phyloP scores from a whole-genome alignment of 164 flowering plant species.

The Litsea cubeba region DNA sequence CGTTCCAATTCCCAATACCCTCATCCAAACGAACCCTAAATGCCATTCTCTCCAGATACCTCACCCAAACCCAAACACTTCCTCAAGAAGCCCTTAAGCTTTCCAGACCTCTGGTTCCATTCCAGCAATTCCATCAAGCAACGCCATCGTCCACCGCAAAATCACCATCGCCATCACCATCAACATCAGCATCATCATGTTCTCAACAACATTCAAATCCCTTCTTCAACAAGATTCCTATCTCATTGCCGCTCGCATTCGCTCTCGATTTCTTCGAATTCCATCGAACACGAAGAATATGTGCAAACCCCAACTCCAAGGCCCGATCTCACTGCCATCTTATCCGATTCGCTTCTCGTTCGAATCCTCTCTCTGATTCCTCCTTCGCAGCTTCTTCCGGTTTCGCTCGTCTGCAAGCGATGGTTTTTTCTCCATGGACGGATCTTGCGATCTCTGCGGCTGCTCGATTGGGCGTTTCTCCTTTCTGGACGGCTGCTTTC shows the following conservation, averaged over 20 bases:
- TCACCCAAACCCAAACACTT: not conserved
- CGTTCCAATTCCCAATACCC: too few species aligned
- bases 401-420: conserved; percentile 72
- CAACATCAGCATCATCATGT: not conserved
- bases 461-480: conserved; percentile 70
- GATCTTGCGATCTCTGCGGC: conserved; percentile 47
- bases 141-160: conserved; percentile 21
- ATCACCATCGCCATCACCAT: conserved; percentile 6
- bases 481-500: conserved; percentile 52
- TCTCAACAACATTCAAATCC: not conserved
- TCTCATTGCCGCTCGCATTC: not conserved
- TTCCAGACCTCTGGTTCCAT: conserved; percentile 26
- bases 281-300: too few species aligned
- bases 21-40: conserved; percentile 4
- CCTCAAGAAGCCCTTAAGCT: conserved; percentile 16
- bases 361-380: conserved; percentile 54
- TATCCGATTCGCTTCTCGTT: conserved; percentile 56
- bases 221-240: too few species aligned
- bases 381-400: conserved; percentile 29
- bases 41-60: conserved; percentile 9
- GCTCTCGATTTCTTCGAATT: too few species aligned
- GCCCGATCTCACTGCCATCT: conserved; percentile 42
- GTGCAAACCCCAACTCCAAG: not conserved
- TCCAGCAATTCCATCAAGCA: conserved; percentile 24
- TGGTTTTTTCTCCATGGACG: conserved; percentile 71